phyloP scores from a whole-genome alignment of 257 asterid genomes.

The Solanum neorickii region DNA sequence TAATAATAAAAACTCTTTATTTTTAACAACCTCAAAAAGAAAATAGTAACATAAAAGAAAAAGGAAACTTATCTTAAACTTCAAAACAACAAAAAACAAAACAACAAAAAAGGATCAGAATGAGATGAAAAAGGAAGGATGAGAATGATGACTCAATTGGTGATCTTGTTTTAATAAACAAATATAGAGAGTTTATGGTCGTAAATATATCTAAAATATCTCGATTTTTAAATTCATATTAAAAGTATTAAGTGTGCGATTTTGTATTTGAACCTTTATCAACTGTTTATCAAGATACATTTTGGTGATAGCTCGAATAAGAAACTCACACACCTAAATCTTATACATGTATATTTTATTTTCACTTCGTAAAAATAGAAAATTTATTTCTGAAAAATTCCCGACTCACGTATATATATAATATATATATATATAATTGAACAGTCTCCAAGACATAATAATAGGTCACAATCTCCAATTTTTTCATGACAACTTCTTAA shows the following conservation, averaged over 20 bases:
- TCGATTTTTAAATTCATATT: no score
- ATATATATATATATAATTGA: not conserved
- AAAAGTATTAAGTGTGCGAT: not conserved
- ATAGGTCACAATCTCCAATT: not conserved
- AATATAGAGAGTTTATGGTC: not conserved
- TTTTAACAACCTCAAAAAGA: not conserved
- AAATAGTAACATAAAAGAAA: not conserved
- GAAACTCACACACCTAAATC: not conserved
- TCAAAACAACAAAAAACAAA: not conserved
- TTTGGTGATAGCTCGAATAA: not conserved
- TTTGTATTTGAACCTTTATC: not conserved
- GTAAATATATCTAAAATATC: no score
- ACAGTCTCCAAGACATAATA: not conserved
- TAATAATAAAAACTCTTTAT: not conserved
- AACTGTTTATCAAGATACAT: not conserved
- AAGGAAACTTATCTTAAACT: not conserved
- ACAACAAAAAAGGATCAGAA: not conserved
- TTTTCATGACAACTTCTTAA: not conserved
- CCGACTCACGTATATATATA: not conserved
- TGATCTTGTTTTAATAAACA: not conserved
- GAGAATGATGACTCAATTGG: not conserved
- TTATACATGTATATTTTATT: no score
- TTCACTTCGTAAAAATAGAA: rapidly evolving
- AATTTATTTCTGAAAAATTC: rapidly evolving
- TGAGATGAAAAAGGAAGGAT: not conserved